phyloP scores from a whole-genome alignment of 495 filamentous ascomycete genomes.

The Cairneyella variabilis region DNA sequence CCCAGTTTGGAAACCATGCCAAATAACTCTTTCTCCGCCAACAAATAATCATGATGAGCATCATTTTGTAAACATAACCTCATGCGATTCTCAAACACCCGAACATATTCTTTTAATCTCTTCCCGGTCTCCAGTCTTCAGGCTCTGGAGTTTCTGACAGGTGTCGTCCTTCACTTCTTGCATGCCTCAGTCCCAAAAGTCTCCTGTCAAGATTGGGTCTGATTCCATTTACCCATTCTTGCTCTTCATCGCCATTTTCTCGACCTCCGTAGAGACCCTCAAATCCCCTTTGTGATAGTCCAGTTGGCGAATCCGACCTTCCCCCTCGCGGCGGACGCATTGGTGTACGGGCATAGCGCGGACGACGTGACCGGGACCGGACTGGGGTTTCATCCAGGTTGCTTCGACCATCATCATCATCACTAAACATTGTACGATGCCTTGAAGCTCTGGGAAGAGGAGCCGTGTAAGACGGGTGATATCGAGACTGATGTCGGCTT shows the following conservation, averaged over 20 bases:
- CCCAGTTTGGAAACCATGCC: no score
- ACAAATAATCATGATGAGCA: no score
- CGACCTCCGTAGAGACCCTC: slow-evolving; percentile 40
- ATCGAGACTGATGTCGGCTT: slow-evolving; percentile 42
- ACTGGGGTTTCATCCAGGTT: no score
- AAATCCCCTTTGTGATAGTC: slow-evolving; percentile 36
- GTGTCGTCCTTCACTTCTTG: slow-evolving; percentile 11
- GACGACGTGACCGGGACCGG: no score
- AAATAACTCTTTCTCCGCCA: no score
- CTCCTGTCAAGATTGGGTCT: slow-evolving; percentile 30
- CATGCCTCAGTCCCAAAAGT: slow-evolving; percentile 22
- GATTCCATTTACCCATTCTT: slow-evolving; percentile 36
- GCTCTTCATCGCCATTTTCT: slow-evolving; percentile 40
- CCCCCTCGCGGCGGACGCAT: background rate
- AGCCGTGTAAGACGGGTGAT: slow-evolving; percentile 42
- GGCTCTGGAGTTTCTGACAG: slow-evolving; percentile 22
- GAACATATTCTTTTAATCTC: slow-evolving; percentile 7
- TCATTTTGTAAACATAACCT: no score
- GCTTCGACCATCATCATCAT: slow-evolving; percentile 9
- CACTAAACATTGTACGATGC: background rate
- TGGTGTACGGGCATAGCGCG: no score
- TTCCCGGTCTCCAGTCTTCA: slow-evolving; percentile 20
- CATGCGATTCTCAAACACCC: no score
- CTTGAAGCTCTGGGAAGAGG: slow-evolving; percentile 25
- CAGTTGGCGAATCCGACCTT: slow-evolving; percentile 28